phyloP scores from a whole-genome alignment of 2,329 filamentous ascomycete genomes.

The Fusarium chuoi region DNA sequence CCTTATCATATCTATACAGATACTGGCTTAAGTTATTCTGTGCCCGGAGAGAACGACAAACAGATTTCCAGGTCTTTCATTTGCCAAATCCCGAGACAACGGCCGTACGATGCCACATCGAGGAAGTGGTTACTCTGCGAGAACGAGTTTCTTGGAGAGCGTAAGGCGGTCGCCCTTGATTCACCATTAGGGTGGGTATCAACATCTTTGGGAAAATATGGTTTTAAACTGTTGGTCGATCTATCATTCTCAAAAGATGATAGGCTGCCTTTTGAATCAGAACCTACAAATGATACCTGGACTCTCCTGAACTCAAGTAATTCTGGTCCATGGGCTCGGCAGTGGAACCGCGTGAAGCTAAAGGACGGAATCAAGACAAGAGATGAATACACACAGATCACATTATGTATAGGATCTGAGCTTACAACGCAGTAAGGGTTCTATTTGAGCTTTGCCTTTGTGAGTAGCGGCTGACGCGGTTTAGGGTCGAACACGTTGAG shows the following conservation, averaged over 20 bases:
- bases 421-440: too few relatives aligned
- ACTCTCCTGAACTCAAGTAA: background rate
- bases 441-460: too few relatives aligned
- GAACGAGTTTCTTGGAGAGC: background rate
- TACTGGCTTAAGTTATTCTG: rapidly evolving
- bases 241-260: background rate
- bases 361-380: too few relatives aligned
- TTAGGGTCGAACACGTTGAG: too few relatives aligned
- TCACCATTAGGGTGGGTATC: background rate
- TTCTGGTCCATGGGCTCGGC: background rate
- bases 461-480: too few relatives aligned
- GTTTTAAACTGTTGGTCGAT: background rate
- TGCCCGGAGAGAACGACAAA: too few relatives aligned
- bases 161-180: background rate
- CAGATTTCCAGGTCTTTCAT: background rate
- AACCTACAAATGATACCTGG: background rate
- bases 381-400: too few relatives aligned
- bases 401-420: too few relatives aligned
- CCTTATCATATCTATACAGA: background rate
- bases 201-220: background rate
- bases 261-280: too few relatives aligned
- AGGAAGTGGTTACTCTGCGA: background rate
- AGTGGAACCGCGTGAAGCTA: background rate
- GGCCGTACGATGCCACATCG: background rate
- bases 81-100: background rate